phyloP scores from a whole-genome alignment of 2,329 filamentous ascomycete genomes.

The Tolypocladium pustulatum region DNA sequence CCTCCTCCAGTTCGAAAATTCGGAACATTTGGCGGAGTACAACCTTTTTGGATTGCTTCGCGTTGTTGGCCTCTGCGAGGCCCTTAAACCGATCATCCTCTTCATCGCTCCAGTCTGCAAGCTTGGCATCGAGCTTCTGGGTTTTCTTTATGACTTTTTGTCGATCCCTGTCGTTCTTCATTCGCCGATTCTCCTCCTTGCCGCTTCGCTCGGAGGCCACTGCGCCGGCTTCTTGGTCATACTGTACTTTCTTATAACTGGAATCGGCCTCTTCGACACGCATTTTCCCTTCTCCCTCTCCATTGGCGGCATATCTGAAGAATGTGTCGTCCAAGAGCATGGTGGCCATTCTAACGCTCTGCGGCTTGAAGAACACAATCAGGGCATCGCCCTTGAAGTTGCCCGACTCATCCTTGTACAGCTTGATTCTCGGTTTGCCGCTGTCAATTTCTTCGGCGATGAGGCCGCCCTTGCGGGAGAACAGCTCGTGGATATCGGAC shows the following conservation, averaged over 20 bases:
- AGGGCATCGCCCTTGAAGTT: constrained; percentile 90
- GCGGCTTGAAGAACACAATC: constrained; percentile 88
- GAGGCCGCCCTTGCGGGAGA: constrained; percentile 76
- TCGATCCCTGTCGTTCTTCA: constrained; percentile 57
- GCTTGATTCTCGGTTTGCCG: constrained; percentile 78
- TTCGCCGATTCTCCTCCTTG: constrained; percentile 29
- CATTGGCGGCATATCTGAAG: constrained; percentile 55
- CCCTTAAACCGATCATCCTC: constrained; percentile 63
- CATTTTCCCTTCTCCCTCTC: constrained; percentile 53
- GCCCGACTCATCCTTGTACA: constrained; percentile 75
- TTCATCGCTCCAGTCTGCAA: constrained; percentile 72
- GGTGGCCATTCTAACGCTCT: constrained; percentile 81
- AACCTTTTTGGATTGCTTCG: constrained; percentile 66
- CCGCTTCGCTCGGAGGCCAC: constrained; percentile 13
- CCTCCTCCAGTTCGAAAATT: constrained; percentile 71
- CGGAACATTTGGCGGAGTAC: constrained; percentile 93
- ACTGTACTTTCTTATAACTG: constrained; percentile 82
- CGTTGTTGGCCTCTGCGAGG: constrained; percentile 27
- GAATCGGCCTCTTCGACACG: constrained; percentile 75
- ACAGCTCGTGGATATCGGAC: constrained; percentile 72
- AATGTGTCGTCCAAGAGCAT: constrained; percentile 72
- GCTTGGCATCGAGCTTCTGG: constrained; percentile 80
- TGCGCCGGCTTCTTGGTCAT: constrained; percentile 33
- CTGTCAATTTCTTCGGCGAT: constrained; percentile 92
- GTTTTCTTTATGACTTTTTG: constrained; percentile 87